phyloP scores from a whole-genome alignment of 345 rosid genomes.

The Heritiera fomes region DNA sequence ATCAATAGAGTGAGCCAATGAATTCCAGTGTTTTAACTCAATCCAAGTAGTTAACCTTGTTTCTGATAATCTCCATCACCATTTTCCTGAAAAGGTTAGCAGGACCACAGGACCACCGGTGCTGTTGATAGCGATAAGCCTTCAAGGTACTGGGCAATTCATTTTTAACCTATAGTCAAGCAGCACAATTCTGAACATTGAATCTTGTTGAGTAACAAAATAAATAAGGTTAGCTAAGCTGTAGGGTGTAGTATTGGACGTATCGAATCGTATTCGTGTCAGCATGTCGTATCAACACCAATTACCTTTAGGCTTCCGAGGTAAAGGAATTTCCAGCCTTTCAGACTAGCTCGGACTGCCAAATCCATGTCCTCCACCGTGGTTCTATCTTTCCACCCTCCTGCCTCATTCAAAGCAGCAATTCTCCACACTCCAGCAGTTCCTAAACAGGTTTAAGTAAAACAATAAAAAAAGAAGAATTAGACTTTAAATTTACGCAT shows the following conservation, averaged over 20 bases:
- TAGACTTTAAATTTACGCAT: not conserved
- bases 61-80: conserved; percentile 72
- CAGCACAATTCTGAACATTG: not conserved
- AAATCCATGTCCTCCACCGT: conserved; percentile 99
- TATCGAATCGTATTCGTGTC: no score
- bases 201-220: not conserved
- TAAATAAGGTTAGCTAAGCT: not conserved
- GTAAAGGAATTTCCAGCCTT: conserved; percentile 94
- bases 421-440: conserved; percentile 98
- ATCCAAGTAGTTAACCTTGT: conserved; percentile 47
- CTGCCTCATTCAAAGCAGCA: conserved; percentile 85
- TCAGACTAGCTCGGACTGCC: conserved; percentile 95
- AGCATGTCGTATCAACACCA: no score
- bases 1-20: not conserved
- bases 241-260: no score
- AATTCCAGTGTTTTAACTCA: not conserved
- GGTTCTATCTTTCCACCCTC: conserved; percentile 99
- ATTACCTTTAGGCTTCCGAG: conserved; percentile 70
- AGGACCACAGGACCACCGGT: conserved; percentile 98
- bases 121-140: conserved; percentile 93
- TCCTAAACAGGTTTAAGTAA: conserved; percentile 44
- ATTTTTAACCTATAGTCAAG: conserved; percentile 70
- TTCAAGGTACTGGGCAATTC: conserved; percentile 93
- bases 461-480: not conserved
- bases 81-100: conserved; percentile 96